Conservation (phyloP, 805 yeast genomes). For the Nakazawaea anatomiae region DNA sequence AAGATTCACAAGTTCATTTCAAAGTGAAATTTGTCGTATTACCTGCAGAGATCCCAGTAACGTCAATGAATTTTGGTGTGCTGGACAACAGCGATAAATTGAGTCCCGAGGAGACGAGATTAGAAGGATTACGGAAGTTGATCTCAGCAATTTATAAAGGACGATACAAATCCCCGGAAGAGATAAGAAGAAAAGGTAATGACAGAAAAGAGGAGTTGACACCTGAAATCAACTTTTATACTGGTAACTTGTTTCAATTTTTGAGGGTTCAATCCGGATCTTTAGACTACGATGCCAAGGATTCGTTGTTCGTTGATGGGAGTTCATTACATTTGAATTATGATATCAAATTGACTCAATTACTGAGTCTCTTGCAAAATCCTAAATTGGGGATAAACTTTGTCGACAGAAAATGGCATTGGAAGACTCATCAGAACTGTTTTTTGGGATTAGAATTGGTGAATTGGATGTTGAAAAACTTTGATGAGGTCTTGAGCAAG, state of each 20-base stretch:
- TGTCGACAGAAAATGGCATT: conserved; percentile 87
- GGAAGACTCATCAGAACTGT: conserved; percentile 69
- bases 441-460: conserved; percentile 85
- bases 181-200: conserved; percentile 28
- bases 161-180: conserved; percentile 38
- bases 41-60: conserved; percentile 68
- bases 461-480: conserved; percentile 74
- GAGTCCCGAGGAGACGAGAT: conserved; percentile 77
- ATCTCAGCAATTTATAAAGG: conserved; percentile 59
- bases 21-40: conserved; percentile 79
- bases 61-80: conserved; percentile 31
- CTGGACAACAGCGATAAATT: conserved; percentile 51
- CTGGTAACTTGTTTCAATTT: conserved; percentile 73
- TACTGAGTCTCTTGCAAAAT: conserved; percentile 65
- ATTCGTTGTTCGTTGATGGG: conserved; percentile 25
- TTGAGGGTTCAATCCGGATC: conserved; percentile 46
- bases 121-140: conserved; percentile 81
- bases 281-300: conserved; percentile 24
- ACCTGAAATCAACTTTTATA: conserved; percentile 81
- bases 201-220: conserved; percentile 36
- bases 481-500: conserved; percentile 71
- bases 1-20: conserved; percentile 46
- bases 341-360: conserved; percentile 39
- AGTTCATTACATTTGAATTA: conserved; percentile 34
- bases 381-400: conserved; percentile 52